A percentile compares a stretch with the other conserved stretches of the same genome.
Evolutionary conservation across 2,329 filamentous ascomycete species (phyloP).

Genomic region (Cladosporium sp.): DNA sequence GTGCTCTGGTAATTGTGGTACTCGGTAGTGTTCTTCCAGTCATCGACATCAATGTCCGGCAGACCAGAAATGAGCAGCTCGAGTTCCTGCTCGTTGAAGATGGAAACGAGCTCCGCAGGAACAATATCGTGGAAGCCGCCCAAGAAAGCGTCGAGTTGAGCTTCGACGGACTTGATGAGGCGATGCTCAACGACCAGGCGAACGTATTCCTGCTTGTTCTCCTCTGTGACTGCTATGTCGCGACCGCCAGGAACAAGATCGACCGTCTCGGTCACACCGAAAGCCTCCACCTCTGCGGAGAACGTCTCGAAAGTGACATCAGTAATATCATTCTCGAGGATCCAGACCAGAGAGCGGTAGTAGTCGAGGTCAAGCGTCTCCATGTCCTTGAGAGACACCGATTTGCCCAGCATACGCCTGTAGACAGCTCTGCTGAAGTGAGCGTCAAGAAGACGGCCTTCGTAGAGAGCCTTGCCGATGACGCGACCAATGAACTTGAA

Average conservation of each 20-base stretch:
- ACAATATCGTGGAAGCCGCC: conserved; percentile 96
- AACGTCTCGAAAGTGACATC: conserved; percentile 97
- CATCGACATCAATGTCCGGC: conserved; percentile 95
- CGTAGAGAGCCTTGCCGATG: conserved; percentile 97
- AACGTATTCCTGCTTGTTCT: conserved; percentile 98
- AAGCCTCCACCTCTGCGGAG: conserved; percentile 89
- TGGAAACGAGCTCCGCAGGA: conserved; percentile 86
- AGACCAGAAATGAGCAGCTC: conserved; percentile 95
- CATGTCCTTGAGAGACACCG: conserved; percentile 98
- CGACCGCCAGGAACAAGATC: conserved; percentile 86
- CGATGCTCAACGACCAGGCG: conserved; percentile 92
- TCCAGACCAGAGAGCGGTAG: conserved; percentile 98
- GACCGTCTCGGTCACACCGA: conserved; percentile 83
- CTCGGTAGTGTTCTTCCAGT: conserved; percentile 99
- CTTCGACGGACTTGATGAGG: conserved; percentile 85
- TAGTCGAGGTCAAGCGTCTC: conserved; percentile 98
- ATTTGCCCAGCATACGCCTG: conserved; percentile 92
- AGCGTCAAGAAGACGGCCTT: conserved; percentile 92
- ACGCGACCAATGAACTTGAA: conserved; percentile 99
- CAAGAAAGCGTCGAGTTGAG: conserved; percentile 85
- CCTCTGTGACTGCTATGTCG: conserved; percentile 90
- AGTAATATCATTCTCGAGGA: conserved; percentile 97
- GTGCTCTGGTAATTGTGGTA: conserved; percentile 97
- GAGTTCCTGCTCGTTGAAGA: conserved; percentile 98
- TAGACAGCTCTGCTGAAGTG: conserved; percentile 99